Percentiles rank a stretch among this genome's conserved stretches.
These are phyloP conservation scores for Talaromyces sp. DNA, from an alignment of 2,329 filamentous ascomycete genomes.

Conservation along the genomic window DNA sequence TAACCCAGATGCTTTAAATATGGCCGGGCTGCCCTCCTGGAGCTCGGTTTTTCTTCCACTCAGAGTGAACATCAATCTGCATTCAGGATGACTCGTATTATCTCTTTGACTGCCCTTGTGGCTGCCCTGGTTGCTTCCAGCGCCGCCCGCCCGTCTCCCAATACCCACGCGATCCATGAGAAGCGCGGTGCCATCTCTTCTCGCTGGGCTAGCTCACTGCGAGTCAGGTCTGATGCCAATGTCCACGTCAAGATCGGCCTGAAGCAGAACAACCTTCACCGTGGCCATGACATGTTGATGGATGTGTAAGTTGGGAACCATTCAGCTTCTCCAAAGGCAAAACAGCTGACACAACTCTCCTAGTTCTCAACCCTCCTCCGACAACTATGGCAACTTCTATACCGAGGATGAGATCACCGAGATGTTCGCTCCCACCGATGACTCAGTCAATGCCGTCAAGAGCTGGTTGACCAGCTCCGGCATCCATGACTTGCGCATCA, in stretches of 20 bases:
- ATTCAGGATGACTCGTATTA: slow-evolving; percentile 4
- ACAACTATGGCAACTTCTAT: slow-evolving; percentile 41
- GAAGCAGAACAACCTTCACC: slow-evolving; percentile 11
- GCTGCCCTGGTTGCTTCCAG: slow-evolving; percentile 6
- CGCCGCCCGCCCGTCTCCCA: slow-evolving; percentile 9
- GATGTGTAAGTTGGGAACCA: slow-evolving; percentile 5
- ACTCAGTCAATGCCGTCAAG: slow-evolving; percentile 48
- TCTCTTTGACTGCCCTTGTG: slow-evolving; percentile 7
- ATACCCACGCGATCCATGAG: slow-evolving; percentile 8
- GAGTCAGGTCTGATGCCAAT: slow-evolving; percentile 5
- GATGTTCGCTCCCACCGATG: slow-evolving; percentile 37
- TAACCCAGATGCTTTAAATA: slow-evolving; percentile 1
- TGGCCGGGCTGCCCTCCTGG: neutral
- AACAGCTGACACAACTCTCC: neutral
- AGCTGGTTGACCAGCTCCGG: slow-evolving; percentile 53
- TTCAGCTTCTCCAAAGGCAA: neutral
- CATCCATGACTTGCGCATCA: slow-evolving; percentile 45
- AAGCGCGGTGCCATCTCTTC: slow-evolving; percentile 3
- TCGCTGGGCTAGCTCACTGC: slow-evolving; percentile 7
- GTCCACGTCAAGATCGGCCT: slow-evolving; percentile 10
- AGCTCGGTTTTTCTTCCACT: neutral
- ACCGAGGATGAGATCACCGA: slow-evolving; percentile 39
- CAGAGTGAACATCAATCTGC: neutral
- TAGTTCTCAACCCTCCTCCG: slow-evolving; percentile 34
- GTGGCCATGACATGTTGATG: slow-evolving; percentile 9